phyloP scores from a whole-genome alignment of 192 early-diverging fungal genomes.

The Backusella psychrophila region DNA sequence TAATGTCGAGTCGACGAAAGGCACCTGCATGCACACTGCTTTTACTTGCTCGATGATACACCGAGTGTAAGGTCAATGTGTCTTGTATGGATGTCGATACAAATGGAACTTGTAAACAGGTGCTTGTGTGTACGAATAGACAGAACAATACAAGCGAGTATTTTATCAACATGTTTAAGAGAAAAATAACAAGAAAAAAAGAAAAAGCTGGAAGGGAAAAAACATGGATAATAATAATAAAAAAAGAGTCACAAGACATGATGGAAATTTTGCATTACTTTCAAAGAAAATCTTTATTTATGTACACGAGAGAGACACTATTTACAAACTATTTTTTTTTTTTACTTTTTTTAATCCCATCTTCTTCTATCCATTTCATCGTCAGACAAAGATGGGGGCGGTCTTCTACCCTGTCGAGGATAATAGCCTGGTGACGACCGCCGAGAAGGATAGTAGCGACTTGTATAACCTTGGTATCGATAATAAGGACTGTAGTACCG shows the following conservation, averaged over 20 bases:
- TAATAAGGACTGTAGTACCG: slow-evolving; percentile 6
- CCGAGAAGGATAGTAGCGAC: background rate
- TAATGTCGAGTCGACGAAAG: background rate
- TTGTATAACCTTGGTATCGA: background rate
- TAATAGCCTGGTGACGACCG: slow-evolving; percentile 4
- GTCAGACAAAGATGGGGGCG: background rate
- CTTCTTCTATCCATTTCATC: slow-evolving; percentile 4
- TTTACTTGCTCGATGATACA: background rate
- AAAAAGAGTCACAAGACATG: background rate
- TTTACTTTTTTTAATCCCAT: slow-evolving; percentile 10
- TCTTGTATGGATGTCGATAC: background rate
- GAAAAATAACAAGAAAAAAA: background rate
- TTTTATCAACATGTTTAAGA: background rate
- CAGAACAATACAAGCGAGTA: background rate
- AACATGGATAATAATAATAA: background rate
- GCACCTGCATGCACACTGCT: background rate
- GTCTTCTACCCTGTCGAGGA: background rate
- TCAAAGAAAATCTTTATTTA: background rate
- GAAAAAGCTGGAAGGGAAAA: background rate
- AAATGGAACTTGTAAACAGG: background rate
- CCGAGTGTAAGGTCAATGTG: background rate
- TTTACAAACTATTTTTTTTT: background rate
- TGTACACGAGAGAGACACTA: background rate
- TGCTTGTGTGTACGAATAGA: background rate
- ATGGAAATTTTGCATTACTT: background rate